phyloP scores from a whole-genome alignment of 2,329 filamentous ascomycete species.

The Cryphonectria japonica region DNA sequence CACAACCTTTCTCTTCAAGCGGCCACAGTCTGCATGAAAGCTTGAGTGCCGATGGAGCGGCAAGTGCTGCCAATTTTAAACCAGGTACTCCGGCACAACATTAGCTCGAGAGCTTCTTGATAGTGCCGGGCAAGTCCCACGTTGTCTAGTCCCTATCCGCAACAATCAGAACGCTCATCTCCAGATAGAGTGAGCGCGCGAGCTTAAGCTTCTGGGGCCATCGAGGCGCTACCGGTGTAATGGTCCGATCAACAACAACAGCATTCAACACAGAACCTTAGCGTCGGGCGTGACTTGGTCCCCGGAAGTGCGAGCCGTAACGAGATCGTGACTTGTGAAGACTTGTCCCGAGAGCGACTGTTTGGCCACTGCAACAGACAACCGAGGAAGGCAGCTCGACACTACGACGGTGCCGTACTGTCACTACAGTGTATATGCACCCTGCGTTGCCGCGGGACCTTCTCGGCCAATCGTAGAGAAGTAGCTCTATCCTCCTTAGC shows the following conservation, averaged over 20 bases:
- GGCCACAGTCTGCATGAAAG: background rate
- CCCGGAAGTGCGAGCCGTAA: background rate
- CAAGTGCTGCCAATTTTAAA: slow-evolving; percentile 1
- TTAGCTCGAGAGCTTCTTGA: slow-evolving; percentile 7
- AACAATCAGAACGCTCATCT: background rate
- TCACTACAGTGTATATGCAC: slow-evolving; percentile 1
- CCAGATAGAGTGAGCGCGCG: background rate
- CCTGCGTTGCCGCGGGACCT: slow-evolving; percentile 9
- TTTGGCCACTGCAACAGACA: background rate
- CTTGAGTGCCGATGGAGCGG: background rate
- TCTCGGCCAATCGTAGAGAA: slow-evolving; percentile 10
- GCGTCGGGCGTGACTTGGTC: background rate
- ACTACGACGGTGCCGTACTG: background rate
- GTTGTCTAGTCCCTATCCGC: background rate
- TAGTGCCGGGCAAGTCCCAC: background rate
- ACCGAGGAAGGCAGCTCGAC: background rate
- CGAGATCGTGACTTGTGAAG: background rate
- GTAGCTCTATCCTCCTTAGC: background rate
- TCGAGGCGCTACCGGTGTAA: background rate
- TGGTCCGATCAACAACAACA: background rate
- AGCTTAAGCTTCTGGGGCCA: slow-evolving; percentile 6
- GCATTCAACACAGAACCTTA: background rate
- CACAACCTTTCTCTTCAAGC: background rate
- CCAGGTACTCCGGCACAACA: background rate
- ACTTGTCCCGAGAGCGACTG: background rate